Base-by-base conservation (phyloP, 75 land plant genomes). In the Isoetes taiwanensis region DNA sequence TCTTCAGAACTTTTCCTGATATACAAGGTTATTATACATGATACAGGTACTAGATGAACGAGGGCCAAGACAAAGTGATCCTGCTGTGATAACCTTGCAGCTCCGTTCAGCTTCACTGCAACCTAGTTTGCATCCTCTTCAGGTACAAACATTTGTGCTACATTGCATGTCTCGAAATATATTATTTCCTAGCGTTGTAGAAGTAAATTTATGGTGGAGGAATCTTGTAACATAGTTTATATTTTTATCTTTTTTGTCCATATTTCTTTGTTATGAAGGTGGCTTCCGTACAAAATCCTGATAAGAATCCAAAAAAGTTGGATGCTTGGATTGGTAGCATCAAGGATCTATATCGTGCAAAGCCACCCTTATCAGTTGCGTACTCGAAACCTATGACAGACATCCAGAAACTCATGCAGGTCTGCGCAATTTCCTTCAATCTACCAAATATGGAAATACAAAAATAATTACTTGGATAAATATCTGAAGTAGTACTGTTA, bases 261-360 rank as follows among this genome's bases (percentile, higher is more conserved):
- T 6, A 32, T 42, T 4, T 37, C 24, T 23, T 43, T 29, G 2
- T 43, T 21, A 17, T 43, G 6, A 19, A 64, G 68, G 62, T 71
- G 26, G 46, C 68, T 23, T 35, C 56, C 3, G 50, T 64, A 21
- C 63, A 64, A 17, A 52, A 65, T 52, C 54, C 38, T 23, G 69
- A 71, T 3, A 65, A 59, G 26, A 58, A 65, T 38, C 63, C 69
- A 0, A 52, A 32, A 11, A 71, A 71, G 46, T 29, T 71, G 31
- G 74, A 71, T 58, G 62, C 69, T 12, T 71, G 74, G 74, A 65
- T 71, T 30, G 58, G 58, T 1, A 70, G 67, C 29, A 64, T 71
- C 28, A 71, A 56, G 41, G 69, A 65, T 21, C 41, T 71, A 21
- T 68, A 71, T 50, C 66, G 55, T 3, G 24, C 56, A 28, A 64